Conservation (phyloP, 108 stramenopile species). For the Halocafeteria seosinensis region DNA sequence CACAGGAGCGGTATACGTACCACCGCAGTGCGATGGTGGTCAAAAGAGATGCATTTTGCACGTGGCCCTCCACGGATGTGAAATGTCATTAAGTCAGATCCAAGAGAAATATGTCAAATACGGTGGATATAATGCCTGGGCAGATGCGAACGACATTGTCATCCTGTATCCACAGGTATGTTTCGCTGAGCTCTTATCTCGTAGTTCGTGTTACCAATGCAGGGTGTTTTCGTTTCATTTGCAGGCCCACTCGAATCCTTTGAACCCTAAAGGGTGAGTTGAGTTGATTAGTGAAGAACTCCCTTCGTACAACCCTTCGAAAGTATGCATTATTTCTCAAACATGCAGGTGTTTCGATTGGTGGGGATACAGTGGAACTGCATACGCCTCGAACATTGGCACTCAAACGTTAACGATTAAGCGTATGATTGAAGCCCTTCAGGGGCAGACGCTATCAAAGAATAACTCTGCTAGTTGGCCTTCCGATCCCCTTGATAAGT, state of each 20-base stretch:
- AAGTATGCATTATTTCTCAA: too few species aligned
- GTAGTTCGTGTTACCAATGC: too few species aligned
- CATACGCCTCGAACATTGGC: constrained; percentile 14
- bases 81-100: neutral
- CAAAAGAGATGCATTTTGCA: neutral
- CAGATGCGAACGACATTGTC: constrained; percentile 13
- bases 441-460: neutral
- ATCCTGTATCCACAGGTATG: constrained; percentile 13
- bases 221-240: too few species aligned
- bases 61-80: constrained; percentile 14
- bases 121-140: constrained; percentile 7
- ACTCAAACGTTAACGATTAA: constrained; percentile 4
- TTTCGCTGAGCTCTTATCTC: too few species aligned
- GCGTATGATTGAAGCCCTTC: neutral
- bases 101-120: constrained; percentile 4
- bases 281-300: too few species aligned
- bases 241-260: neutral
- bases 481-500: too few species aligned
- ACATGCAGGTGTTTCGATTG: constrained; percentile 20
- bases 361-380: constrained; percentile 1
- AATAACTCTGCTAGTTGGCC: neutral
- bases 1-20: constrained; percentile 11
- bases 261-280: constrained; percentile 15
- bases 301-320: too few species aligned
- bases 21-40: neutral